Conservation (phyloP, 306 rosid species). For the Boehmeria nivea region DNA sequence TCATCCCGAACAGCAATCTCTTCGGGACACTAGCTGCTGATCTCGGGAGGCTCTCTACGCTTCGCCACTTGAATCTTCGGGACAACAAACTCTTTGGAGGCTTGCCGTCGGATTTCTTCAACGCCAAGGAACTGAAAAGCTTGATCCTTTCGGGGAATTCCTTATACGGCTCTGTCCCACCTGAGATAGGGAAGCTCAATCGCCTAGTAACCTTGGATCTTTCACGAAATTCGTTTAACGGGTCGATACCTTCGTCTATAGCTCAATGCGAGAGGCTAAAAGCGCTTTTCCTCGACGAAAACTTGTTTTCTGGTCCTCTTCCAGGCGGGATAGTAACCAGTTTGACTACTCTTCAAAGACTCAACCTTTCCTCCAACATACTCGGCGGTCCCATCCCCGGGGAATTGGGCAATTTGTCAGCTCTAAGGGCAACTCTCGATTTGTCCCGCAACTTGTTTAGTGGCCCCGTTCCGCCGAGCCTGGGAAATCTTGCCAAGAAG, state of each 20-base stretch:
- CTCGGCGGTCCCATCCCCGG: constrained; percentile 70
- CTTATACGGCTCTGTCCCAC: constrained; percentile 73
- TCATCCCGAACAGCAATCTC: constrained; percentile 66
- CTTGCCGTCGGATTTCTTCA: constrained; percentile 61
- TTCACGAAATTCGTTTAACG: constrained; percentile 68
- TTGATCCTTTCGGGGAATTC: constrained; percentile 87
- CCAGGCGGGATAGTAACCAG: constrained; percentile 57
- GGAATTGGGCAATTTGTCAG: constrained; percentile 71
- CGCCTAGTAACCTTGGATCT: constrained; percentile 77
- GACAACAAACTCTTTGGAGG: constrained; percentile 56
- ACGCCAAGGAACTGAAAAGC: constrained; percentile 70
- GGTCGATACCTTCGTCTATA: constrained; percentile 58
- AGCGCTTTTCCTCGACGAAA: constrained; percentile 52
- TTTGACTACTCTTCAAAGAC: constrained; percentile 52
- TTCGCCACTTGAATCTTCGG: constrained; percentile 78
- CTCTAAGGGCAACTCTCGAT: constrained; percentile 74
- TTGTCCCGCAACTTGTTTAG: constrained; percentile 74
- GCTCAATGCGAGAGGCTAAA: constrained; percentile 68
- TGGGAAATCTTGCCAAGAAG: constrained; percentile 83
- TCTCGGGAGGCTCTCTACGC: constrained; percentile 61
- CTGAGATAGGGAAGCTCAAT: constrained; percentile 69
- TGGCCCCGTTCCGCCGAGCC: constrained; percentile 74
- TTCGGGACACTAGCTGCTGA: constrained; percentile 66
- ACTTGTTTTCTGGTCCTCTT: constrained; percentile 64
- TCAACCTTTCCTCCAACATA: constrained; percentile 68